Conservation (phyloP, 192 early-diverging fungal species). For the Lobosporangium transversale region DNA sequence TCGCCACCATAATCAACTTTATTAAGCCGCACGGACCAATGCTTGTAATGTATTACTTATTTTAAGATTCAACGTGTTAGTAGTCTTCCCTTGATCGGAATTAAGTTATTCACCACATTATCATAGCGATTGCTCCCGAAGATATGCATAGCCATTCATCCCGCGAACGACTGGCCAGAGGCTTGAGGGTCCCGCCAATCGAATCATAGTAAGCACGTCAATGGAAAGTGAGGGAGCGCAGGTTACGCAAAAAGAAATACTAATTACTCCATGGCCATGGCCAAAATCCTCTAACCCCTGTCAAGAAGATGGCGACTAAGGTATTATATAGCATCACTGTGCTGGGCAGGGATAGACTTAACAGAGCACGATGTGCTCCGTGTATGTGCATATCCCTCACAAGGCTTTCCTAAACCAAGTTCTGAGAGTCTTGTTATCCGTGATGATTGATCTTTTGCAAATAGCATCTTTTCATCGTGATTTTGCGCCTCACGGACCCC, state of each 20-base stretch:
- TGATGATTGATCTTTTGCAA: too few species aligned
- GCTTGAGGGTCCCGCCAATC: constrained; percentile 12
- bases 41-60: too few species aligned
- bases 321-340: not conserved
- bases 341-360: constrained; percentile 9
- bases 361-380: constrained; percentile 10
- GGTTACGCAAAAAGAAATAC: constrained; percentile 14
- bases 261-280: constrained; percentile 8
- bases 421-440: too few species aligned
- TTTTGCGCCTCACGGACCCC: too few species aligned
- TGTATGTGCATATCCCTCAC: constrained; percentile 18
- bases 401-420: not conserved
- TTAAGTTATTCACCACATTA: constrained; percentile 5
- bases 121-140: not conserved
- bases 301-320: not conserved
- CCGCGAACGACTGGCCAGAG: constrained; percentile 3
- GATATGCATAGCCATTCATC: constrained; percentile 14
- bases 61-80: too few species aligned
- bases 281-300: constrained; percentile 1
- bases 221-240: constrained; percentile 15
- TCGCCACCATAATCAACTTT: too few species aligned
- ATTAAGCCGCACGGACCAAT: too few species aligned
- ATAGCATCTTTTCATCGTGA: too few species aligned
- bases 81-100: too few species aligned
- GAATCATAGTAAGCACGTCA: constrained; percentile 1